Conservation (phyloP, 106 monocot genomes). For the Narthecium ossifragum region DNA sequence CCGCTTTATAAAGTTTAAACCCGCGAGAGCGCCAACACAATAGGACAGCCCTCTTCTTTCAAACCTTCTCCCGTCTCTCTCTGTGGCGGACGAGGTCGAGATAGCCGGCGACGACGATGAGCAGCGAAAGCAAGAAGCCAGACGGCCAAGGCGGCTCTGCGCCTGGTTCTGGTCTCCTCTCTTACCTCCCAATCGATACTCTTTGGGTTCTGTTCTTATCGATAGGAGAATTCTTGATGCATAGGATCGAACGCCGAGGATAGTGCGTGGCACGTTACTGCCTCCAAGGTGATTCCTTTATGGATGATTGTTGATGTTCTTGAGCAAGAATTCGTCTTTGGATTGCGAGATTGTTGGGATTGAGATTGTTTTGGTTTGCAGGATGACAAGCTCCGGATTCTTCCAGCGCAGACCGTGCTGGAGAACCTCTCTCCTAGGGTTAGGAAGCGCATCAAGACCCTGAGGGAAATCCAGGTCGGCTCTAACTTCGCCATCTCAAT, state of each 20-base stretch:
- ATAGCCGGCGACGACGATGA: background rate
- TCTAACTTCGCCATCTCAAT: background rate
- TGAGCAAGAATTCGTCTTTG: no score
- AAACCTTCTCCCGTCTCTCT: background rate
- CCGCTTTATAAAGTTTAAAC: no score
- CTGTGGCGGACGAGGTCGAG: background rate
- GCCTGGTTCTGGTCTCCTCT: background rate
- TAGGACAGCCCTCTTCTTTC: no score
- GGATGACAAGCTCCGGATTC: constrained; percentile 43
- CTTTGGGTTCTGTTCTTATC: background rate
- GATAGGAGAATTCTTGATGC: background rate
- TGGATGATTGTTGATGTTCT: background rate
- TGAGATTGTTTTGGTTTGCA: constrained; percentile 1
- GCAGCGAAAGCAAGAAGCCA: background rate
- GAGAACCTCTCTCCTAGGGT: constrained; percentile 33
- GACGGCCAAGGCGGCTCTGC: background rate
- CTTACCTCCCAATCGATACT: background rate
- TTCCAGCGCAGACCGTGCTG: constrained; percentile 32
- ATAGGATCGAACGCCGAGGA: constrained; percentile 17
- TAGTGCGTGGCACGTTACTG: constrained; percentile 13
- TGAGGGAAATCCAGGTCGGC: constrained; percentile 48
- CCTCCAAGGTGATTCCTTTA: constrained; percentile 10
- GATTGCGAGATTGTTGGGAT: background rate
- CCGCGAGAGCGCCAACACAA: no score
- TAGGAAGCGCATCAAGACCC: constrained; percentile 39